Evolutionary conservation across 495 filamentous ascomycete species (phyloP).

Genomic region (Hyaloscypha finlandica): DNA sequence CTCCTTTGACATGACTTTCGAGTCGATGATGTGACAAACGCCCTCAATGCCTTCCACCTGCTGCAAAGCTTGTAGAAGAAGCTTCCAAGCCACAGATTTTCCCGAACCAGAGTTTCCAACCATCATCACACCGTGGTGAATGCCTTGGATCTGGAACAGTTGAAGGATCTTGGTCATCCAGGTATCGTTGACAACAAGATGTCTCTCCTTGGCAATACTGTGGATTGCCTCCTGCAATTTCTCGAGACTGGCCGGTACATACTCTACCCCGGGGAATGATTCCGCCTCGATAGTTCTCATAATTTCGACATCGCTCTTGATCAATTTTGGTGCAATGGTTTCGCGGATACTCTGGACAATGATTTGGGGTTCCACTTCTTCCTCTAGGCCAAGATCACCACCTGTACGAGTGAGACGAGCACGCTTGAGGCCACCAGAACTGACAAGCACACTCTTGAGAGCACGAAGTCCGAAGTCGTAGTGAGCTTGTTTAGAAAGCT

Average conservation of each 20-base stretch:
- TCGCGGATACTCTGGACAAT: conserved; percentile 98
- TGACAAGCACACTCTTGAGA: conserved; percentile 96
- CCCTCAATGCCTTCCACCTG: conserved; percentile 88
- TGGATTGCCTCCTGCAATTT: conserved; percentile 79
- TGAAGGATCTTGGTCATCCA: conserved; percentile 98
- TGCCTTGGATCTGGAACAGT: conserved; percentile 94
- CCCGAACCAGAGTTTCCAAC: conserved; percentile 93
- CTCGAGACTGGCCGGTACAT: conserved; percentile 83
- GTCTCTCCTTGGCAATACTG: conserved; percentile 75
- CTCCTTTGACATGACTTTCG: conserved; percentile 99
- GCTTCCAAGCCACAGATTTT: conserved; percentile 93
- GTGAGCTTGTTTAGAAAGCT: conserved; percentile 92
- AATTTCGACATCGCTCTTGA: conserved; percentile 82
- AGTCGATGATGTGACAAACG: conserved; percentile 95
- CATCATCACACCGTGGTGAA: conserved; percentile 99
- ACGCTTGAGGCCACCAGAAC: conserved; percentile 94
- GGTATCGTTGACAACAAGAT: conserved; percentile 83
- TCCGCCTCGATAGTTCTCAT: conserved; percentile 84
- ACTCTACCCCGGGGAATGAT: conserved; percentile 90
- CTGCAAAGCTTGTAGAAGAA: conserved; percentile 90
- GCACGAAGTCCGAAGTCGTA: conserved; percentile 98
- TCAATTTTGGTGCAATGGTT: conserved; percentile 96
- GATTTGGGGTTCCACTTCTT: conserved; percentile 91
- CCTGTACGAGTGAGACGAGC: conserved; percentile 63
- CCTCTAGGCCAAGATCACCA: conserved; percentile 64